Evolutionary conservation across 2,329 filamentous ascomycete species (phyloP).

Genomic region (Aspergillus neoniger): DNA sequence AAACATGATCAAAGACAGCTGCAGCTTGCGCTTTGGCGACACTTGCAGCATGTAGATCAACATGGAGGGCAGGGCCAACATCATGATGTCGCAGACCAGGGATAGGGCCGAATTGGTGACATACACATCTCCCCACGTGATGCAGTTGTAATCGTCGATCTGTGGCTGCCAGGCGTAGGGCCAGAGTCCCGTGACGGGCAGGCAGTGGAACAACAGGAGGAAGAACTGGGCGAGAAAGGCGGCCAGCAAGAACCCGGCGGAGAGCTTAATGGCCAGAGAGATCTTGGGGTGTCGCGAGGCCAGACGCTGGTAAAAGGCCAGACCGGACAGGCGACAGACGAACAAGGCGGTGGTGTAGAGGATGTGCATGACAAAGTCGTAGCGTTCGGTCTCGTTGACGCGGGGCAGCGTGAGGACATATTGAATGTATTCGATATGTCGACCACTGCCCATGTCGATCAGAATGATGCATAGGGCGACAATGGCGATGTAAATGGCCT

Average conservation of each 20-base stretch:
- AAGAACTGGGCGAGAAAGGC: constrained; percentile 53
- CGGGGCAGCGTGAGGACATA: constrained; percentile 49
- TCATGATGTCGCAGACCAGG: constrained; percentile 52
- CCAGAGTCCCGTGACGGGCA: constrained; percentile 54
- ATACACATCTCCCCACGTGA: constrained; percentile 56
- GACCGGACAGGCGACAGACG: constrained; percentile 54
- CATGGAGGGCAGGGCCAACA: constrained; percentile 54
- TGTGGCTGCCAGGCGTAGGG: constrained; percentile 53
- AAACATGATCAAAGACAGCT: constrained; percentile 51
- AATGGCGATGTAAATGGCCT: constrained; percentile 45
- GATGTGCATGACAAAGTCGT: constrained; percentile 55
- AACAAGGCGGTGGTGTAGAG: constrained; percentile 55
- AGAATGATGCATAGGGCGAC: constrained; percentile 47
- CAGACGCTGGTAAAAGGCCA: constrained; percentile 55
- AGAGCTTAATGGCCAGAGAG: constrained; percentile 24
- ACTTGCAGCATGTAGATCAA: constrained; percentile 52
- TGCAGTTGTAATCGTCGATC: constrained; percentile 45
- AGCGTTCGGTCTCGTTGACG: constrained; percentile 47
- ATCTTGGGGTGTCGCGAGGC: constrained; percentile 37
- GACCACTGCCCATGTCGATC: constrained; percentile 52
- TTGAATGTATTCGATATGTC: constrained; percentile 38
- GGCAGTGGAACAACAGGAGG: constrained; percentile 55
- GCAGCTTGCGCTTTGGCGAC: constrained; percentile 48
- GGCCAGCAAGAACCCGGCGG: constrained; percentile 40
- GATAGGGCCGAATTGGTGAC: constrained; percentile 54